These are phyloP conservation scores for Pseudozyma pruni DNA, from an alignment of 1,284 basidiomycete species.

Conservation along the genomic window DNA sequence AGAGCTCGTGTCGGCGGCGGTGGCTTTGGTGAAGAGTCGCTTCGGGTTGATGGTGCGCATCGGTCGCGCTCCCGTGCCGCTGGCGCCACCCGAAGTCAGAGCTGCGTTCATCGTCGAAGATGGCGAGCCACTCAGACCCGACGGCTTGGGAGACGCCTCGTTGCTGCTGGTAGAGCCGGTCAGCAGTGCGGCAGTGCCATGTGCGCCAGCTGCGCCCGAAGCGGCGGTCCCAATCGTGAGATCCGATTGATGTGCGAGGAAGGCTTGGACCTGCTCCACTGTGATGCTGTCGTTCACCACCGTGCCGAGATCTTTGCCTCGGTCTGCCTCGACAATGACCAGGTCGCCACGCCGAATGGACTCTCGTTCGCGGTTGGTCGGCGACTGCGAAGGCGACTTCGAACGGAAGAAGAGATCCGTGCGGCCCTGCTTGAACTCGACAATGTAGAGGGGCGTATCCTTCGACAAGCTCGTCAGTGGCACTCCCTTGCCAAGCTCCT, in stretches of 20 bases:
- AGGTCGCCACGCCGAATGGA: constrained; percentile 81
- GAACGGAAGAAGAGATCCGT: constrained; percentile 89
- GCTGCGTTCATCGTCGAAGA: constrained; percentile 14
- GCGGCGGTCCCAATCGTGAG: constrained; percentile 34
- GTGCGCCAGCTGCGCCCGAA: constrained; percentile 16
- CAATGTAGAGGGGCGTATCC: constrained; percentile 89
- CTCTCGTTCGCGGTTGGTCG: constrained; percentile 14
- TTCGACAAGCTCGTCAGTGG: constrained; percentile 83
- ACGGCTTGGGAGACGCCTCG: constrained; percentile 22
- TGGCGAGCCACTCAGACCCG: constrained; percentile 23
- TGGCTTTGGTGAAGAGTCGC: constrained; percentile 94
- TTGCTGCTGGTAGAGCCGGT: constrained; percentile 8
- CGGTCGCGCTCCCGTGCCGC: constrained; percentile 23
- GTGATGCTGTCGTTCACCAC: constrained; percentile 73
- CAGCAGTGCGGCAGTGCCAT: constrained; percentile 4
- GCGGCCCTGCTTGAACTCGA: constrained; percentile 95
- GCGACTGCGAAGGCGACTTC: constrained; percentile 24
- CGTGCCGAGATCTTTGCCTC: constrained; percentile 90
- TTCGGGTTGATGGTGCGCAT: constrained; percentile 76
- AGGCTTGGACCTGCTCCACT: constrained; percentile 82
- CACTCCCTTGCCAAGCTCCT: constrained; percentile 87
- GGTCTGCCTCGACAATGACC: constrained; percentile 95
- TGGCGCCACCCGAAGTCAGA: background rate
- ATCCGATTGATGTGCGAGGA: constrained; percentile 59
- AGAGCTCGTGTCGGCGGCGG: constrained; percentile 75